Base-by-base conservation (phyloP, 352 stramenopile species). In the Pilasporangium apinafurcum region DNA sequence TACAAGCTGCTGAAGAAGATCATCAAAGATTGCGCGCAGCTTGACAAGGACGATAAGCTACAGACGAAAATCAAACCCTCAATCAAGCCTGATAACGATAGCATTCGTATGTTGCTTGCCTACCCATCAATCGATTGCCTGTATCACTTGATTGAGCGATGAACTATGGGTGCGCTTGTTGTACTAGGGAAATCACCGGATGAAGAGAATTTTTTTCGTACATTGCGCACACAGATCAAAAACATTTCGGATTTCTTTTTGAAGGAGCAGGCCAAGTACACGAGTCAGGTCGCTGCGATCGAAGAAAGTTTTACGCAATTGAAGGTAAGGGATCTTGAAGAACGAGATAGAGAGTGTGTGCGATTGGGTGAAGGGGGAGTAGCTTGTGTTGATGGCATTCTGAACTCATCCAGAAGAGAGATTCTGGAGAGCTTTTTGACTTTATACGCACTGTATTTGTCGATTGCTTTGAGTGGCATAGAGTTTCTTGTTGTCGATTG, bases 1-100 rank as follows among this genome's bases (percentile, higher is more conserved):
- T 94, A 94, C 68, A 94, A 94, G 53, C 56, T 86, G 48, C 78
- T 94, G 37, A 94, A 94, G 68, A 72, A 78, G 50, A 92, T 92
- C 55, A 92, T 94, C 59, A 94, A 94, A 51, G 83, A 92, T 63
- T 94, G 82, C 54, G 82, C 79, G 34, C 77, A 92, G 63, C 82
- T 94, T 45, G 72, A 80, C 33, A 91, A 86, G 32, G 78, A 94
- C 47, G 80, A 92, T 48, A 91, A 92, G 51, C 65, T 92, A 37
- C 69, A 86, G 38, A 84, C 68, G 48, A 87, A 86, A 60, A 83
- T 88, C 53, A 86, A 88, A 37, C 77, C 75, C 10, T 68, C 59
- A 20, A 72, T 76, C 30, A 88, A 91, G 42, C 68, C 77, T 47
- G 78, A 92, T 62, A 94, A 91, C 56, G 83, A 94, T 57, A 88